Percentiles rank a stretch among this genome's conserved stretches.
These are phyloP conservation scores for Aphanomyces stellatus DNA, from an alignment of 352 stramenopile genomes.

Conservation along the genomic window DNA sequence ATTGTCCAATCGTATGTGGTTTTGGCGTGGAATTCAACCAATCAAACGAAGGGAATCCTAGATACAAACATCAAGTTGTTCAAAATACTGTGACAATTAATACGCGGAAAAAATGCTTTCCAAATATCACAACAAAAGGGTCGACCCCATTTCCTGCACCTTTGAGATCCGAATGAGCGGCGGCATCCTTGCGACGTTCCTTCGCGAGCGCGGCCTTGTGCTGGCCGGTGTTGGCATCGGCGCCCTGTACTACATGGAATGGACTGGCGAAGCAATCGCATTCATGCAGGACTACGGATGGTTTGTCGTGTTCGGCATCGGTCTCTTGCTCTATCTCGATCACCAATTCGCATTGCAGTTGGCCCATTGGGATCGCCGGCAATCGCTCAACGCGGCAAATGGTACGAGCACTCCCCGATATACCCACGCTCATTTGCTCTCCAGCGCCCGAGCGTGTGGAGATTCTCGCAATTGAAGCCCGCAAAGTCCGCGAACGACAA, in stretches of 20 bases:
- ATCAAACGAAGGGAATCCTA: background rate
- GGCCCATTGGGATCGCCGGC: background rate
- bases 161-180: too few species aligned
- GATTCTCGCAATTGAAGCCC: constrained; percentile 8
- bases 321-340: background rate
- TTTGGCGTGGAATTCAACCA: background rate
- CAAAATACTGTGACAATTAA: background rate
- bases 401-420: background rate
- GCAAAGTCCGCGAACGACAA: constrained; percentile 4
- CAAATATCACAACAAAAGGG: too few species aligned
- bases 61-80: background rate
- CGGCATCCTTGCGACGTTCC: background rate
- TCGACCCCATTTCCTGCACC: too few species aligned
- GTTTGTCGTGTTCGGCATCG: constrained; percentile 3
- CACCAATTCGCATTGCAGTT: background rate
- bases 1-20: too few species aligned
- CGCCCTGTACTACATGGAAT: constrained; percentile 1
- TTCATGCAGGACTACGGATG: constrained; percentile 15
- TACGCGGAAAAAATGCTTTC: background rate
- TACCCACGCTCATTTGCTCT: background rate
- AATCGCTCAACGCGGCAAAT: constrained; percentile 4
- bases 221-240: background rate
- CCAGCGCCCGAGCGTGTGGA: constrained; percentile 11
- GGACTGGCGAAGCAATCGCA: background rate
- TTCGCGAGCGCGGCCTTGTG: background rate